Evolutionary conservation across 768 basidiomycete species (phyloP).

Genomic region (Tulasnella sp.): DNA sequence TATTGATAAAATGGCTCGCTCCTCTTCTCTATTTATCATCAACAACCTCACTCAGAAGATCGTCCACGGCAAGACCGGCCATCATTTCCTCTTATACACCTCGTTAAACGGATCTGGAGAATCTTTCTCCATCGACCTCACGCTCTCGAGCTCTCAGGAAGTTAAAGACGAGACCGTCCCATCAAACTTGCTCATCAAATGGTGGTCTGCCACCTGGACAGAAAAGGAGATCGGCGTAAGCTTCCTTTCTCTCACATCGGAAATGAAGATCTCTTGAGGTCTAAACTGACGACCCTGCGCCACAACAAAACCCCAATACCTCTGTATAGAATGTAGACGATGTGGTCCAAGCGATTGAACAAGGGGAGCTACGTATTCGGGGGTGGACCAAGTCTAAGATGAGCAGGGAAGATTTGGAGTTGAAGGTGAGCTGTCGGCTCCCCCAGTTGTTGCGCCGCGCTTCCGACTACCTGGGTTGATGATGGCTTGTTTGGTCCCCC

Average conservation of each 20-base stretch:
- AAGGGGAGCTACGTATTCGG: slow-evolving; percentile 6
- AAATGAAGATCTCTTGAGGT: neutral
- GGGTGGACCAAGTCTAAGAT: slow-evolving; percentile 5
- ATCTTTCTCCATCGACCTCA: neutral
- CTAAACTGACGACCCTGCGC: neutral
- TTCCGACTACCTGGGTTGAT: neutral
- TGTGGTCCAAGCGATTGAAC: neutral
- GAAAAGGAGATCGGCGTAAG: slow-evolving; percentile 2
- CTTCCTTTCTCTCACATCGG: neutral
- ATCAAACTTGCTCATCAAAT: neutral
- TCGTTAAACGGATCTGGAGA: neutral
- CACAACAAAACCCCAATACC: no score
- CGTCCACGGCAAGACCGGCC: slow-evolving; percentile 10
- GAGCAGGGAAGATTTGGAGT: neutral
- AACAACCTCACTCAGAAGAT: slow-evolving; percentile 13
- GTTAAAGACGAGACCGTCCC: neutral
- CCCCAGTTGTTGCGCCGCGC: no score
- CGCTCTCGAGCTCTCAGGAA: slow-evolving; percentile 2
- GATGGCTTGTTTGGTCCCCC: neutral
- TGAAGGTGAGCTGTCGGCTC: neutral
- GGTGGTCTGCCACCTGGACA: slow-evolving; percentile 6
- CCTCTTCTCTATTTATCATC: neutral
- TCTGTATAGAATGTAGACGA: neutral
- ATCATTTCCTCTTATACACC: slow-evolving; percentile 7
- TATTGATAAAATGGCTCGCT: no score